Conservation (phyloP, 2,329 filamentous ascomycete species). For the Penicillium sp. region DNA sequence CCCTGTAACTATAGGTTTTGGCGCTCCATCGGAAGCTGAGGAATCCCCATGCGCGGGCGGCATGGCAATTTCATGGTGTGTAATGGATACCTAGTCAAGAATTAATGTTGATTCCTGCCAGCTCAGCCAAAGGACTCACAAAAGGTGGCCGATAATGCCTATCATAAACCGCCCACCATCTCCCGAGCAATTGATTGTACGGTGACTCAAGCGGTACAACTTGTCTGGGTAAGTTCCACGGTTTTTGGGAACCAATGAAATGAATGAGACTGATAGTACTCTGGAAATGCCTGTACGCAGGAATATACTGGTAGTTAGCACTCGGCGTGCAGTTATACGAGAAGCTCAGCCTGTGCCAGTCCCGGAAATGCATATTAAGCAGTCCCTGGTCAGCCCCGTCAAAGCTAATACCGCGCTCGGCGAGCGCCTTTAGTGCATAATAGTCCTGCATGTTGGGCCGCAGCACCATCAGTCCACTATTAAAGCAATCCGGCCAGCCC, state of each 20-base stretch:
- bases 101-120: constrained; percentile 1
- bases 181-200: constrained; percentile 75
- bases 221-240: constrained; percentile 63
- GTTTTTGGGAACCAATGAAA: constrained; percentile 89
- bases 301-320: constrained; percentile 94
- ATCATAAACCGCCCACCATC: constrained; percentile 95
- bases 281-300: constrained; percentile 89
- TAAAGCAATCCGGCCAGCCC: constrained; percentile 97
- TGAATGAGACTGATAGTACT: constrained; percentile 84
- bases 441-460: constrained; percentile 82
- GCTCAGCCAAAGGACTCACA: constrained; percentile 8
- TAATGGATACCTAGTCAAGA: constrained; percentile 5
- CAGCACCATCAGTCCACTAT: constrained; percentile 93
- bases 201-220: constrained; percentile 33
- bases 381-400: constrained; percentile 95
- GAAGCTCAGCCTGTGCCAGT: constrained; percentile 84
- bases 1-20: neutral
- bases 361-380: constrained; percentile 87
- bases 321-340: constrained; percentile 96
- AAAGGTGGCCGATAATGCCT: constrained; percentile 60
- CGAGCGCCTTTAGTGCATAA: constrained; percentile 75
- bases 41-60: neutral
- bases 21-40: neutral
- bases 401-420: constrained; percentile 82
- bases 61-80: neutral